These are phyloP conservation scores for Hericium coralloides DNA, from an alignment of 768 basidiomycete genomes.

Conservation along the genomic window DNA sequence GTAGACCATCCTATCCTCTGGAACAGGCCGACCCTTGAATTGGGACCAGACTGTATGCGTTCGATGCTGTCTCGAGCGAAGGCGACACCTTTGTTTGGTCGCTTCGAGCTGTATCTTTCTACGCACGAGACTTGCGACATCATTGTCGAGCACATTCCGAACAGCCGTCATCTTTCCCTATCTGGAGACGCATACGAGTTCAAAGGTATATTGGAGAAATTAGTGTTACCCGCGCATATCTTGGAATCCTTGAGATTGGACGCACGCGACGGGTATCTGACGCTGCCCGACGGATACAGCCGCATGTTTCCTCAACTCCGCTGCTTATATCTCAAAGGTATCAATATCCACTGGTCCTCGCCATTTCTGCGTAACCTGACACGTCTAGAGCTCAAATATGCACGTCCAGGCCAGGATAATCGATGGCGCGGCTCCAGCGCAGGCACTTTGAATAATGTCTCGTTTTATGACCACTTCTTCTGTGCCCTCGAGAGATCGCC, in stretches of 20 bases:
- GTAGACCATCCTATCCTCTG: background rate
- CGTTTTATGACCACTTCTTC: background rate
- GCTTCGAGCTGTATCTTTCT: background rate
- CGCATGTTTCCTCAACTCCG: background rate
- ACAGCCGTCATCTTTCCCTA: background rate
- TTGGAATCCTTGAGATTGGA: background rate
- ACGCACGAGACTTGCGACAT: background rate
- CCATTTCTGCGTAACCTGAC: background rate
- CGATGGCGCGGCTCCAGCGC: background rate
- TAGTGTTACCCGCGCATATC: background rate
- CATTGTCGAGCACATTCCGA: background rate
- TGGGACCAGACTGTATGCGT: background rate
- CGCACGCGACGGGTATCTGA: background rate
- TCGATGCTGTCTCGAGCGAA: background rate
- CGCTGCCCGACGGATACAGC: background rate
- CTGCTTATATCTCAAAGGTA: background rate
- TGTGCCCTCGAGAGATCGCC: background rate
- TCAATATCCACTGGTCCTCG: background rate
- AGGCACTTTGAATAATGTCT: background rate
- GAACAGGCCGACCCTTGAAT: background rate
- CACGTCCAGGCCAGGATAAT: background rate
- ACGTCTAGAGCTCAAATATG: too few relatives aligned
- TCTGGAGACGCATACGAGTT: background rate
- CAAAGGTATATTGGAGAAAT: background rate
- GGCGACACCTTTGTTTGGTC: background rate